Percentiles rank a stretch among this genome's conserved stretches.
These are phyloP conservation scores for Amorphotheca resinae DNA, from an alignment of 495 filamentous ascomycete species.

Conservation along the genomic window DNA sequence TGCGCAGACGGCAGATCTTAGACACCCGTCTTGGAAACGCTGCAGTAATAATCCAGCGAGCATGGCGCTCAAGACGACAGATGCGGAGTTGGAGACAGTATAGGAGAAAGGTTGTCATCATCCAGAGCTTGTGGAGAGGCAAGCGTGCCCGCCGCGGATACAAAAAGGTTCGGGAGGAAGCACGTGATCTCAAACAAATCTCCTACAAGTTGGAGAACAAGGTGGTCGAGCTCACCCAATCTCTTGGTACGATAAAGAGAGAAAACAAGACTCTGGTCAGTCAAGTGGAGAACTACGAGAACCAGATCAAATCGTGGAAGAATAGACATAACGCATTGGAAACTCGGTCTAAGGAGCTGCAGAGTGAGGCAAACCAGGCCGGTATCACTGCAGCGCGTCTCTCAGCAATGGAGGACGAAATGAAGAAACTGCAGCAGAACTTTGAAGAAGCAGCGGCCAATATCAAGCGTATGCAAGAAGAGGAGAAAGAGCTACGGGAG, in stretches of 20 bases:
- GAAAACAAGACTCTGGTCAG: slow-evolving; percentile 82
- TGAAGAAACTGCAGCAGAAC: slow-evolving; percentile 76
- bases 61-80: slow-evolving; percentile 71
- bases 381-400: slow-evolving; percentile 87
- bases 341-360: slow-evolving; percentile 79
- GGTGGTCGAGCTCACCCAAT: slow-evolving; percentile 95
- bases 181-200: slow-evolving; percentile 95
- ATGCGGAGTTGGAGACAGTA: slow-evolving; percentile 78
- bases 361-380: slow-evolving; percentile 92
- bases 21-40: slow-evolving; percentile 90
- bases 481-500: slow-evolving; percentile 71
- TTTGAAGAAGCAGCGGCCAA: slow-evolving; percentile 78
- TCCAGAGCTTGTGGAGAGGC: slow-evolving; percentile 91
- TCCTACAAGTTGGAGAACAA: slow-evolving; percentile 99
- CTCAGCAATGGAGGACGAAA: slow-evolving; percentile 81
- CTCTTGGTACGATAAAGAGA: slow-evolving; percentile 76
- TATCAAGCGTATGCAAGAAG: slow-evolving; percentile 86
- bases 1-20: slow-evolving; percentile 78
- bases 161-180: slow-evolving; percentile 85
- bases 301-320: slow-evolving; percentile 89
- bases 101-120: slow-evolving; percentile 73
- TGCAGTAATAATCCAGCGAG: slow-evolving; percentile 77
- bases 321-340: slow-evolving; percentile 85
- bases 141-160: slow-evolving; percentile 69
- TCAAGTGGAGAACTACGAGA: slow-evolving; percentile 93